Evolutionary conservation across 805 yeast species (phyloP), one percentile per base, ranked within the genome.

Genomic region (Kuraishia hungarica): DNA sequence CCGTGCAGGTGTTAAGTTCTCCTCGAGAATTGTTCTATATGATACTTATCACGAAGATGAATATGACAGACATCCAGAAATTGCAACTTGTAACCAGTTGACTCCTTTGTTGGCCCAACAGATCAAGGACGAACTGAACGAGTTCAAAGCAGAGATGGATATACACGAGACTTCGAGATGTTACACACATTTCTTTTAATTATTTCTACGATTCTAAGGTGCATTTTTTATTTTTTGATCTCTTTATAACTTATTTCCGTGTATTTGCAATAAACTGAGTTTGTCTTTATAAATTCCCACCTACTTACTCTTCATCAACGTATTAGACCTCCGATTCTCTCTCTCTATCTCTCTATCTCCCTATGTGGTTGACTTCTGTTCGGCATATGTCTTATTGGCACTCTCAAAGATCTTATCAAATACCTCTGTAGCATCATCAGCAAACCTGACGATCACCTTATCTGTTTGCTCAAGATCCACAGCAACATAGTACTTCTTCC

Each of bases 31-130:
- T 55, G 79, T 89, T 7, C 78, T 94, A 49, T 93, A 84, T 69
- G 96, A 90, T 57, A 93, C 97, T 0, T 90, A 87, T 68, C 80
- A 85, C 56, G 84, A 84, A 43, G 84, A 80, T 20, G 97, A 88
- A 60, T 93, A 93, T 68, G 97, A 93, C 68, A 82, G 99, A 63
- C 90, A 85, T 60, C 97, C 97, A 0, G 97, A 91, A 59, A 76
- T 84, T 28, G 96, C 96, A 2, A 91, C 97, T 1, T 93, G 97
- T 71, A 90, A 92, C 69, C 90, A 86, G 65, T 75, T 91, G 67
- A 91, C 97, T 1, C 97, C 97, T 5, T 76, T 79, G 56, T 71
- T 91, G 65, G 97, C 97, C 0, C 91, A 89, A 67, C 82, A 81
- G 69, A 90, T 93, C 62, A 87, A 85, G 70, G 87, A 86, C 46